Evolutionary conservation across 1,284 basidiomycete genomes (phyloP), one percentile per base, ranked within the genome.

Genomic region (Apiotrichum veenhuisii): DNA sequence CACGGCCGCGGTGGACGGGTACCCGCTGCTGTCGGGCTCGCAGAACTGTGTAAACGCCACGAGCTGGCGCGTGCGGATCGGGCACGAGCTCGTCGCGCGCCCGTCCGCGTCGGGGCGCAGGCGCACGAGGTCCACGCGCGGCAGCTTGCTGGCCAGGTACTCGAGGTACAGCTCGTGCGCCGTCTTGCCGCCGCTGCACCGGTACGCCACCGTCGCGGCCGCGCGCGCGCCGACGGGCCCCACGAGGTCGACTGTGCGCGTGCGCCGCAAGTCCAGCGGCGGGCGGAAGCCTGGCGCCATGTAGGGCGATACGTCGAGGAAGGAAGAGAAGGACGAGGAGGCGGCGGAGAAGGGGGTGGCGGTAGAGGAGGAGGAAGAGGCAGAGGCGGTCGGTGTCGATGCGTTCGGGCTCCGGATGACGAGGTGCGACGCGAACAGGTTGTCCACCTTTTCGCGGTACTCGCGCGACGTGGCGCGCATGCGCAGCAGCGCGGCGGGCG

Each of bases 41-140:
- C 40, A 30, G 30, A 57, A 52, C 37, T 56, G 51, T 15, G 55
- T 52, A 22, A 61, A 61, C 0, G 59, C 57, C 2, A 61, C 46
- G 11, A 61, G 46, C 1, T 23, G 26, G 5, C 25, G 26, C 0
- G 59, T 43, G 26, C 3, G 18, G 22, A 61, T n/a, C 18, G 56
- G 59, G 7, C 45, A 54, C 11, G 11, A 5, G n/a, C 20, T 40
- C 11, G 47, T 33, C 1, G 49, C 17, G 3, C 38, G 37, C 0
- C 59, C 59, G 0, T 47, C 59, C 0, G 55, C 41, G 15, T 58
- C 52, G 42, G 54, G 47, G 1, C 59, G 55, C 1, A 58, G 50
- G 11, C 59, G 55, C 1, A 61, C 53, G 4, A 42, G 36, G 9
- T 49, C 33, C 22, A 58, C 36, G 10, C 23, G 2, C 1, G 9